phyloP scores from a whole-genome alignment of 2,329 filamentous ascomycete species.

The Cercospora sp. region DNA sequence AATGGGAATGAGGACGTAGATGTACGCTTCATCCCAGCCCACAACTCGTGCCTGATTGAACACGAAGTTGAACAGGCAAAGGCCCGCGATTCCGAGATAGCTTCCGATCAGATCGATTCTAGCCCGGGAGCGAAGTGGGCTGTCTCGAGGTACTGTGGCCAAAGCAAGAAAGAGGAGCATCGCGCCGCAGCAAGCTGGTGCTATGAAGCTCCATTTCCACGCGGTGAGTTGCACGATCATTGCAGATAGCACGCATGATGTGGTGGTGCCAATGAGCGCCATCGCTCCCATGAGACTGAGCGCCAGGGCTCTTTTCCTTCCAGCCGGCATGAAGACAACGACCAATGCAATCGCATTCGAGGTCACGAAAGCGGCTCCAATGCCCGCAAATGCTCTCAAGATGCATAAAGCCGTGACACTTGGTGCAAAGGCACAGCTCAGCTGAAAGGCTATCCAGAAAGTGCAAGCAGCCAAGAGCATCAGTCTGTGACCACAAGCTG shows the following conservation, averaged over 20 bases:
- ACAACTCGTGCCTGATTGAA: conserved; percentile 19
- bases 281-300: conserved; percentile 3
- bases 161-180: background rate
- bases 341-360: conserved; percentile 15
- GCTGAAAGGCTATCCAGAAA: conserved; percentile 16
- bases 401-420: conserved; percentile 4
- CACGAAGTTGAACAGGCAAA: conserved; percentile 18
- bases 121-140: background rate
- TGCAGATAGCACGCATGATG: conserved; percentile 9
- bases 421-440: conserved; percentile 10
- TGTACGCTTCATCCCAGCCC: conserved; percentile 16
- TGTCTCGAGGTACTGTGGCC: conserved; percentile 2
- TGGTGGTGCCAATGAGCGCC: background rate
- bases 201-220: conserved; percentile 19
- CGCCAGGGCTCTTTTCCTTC: conserved; percentile 9
- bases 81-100: conserved; percentile 10
- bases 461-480: conserved; percentile 15
- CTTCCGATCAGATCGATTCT: conserved; percentile 12
- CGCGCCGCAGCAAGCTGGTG: background rate
- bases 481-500: conserved; percentile 20
- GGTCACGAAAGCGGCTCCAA: conserved; percentile 11
- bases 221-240: conserved; percentile 13
- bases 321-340: conserved; percentile 1
- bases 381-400: conserved; percentile 13
- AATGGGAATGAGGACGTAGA: conserved; percentile 10